Conservation (phyloP, 768 basidiomycete genomes). For the Boletus reticuloceps region DNA sequence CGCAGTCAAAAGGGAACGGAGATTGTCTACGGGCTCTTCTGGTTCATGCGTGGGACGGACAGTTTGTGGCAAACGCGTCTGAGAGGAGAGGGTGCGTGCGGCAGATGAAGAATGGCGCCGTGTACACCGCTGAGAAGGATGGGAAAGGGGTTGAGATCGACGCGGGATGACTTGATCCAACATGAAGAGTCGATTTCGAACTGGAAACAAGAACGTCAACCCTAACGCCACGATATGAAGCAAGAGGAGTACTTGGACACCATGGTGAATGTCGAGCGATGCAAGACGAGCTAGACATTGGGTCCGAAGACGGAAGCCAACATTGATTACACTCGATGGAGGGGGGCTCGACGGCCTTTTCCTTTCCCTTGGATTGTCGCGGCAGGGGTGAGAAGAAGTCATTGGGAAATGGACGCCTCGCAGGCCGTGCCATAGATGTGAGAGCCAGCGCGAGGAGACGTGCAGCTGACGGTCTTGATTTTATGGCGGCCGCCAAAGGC, state of each 20-base stretch:
- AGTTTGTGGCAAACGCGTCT: slow-evolving; percentile 5
- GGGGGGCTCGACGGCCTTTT: slow-evolving; percentile 35
- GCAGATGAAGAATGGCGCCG: slow-evolving; percentile 25
- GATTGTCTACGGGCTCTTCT: slow-evolving; percentile 4
- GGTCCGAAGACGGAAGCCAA: slow-evolving; percentile 1
- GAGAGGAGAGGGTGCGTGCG: slow-evolving; percentile 14
- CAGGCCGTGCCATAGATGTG: slow-evolving; percentile 28
- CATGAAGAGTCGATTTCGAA: slow-evolving; percentile 36
- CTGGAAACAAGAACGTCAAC: slow-evolving; percentile 18
- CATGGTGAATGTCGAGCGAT: slow-evolving; percentile 45
- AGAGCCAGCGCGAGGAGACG: slow-evolving; percentile 29
- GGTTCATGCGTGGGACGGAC: slow-evolving; percentile 2
- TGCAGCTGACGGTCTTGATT: slow-evolving; percentile 35
- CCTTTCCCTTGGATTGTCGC: slow-evolving; percentile 53
- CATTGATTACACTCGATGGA: slow-evolving; percentile 32
- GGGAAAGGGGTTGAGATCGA: slow-evolving; percentile 17
- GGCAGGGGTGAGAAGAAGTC: slow-evolving; percentile 60
- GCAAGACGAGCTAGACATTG: slow-evolving; percentile 45
- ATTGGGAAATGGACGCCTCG: slow-evolving; percentile 33
- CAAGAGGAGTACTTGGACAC: slow-evolving; percentile 41
- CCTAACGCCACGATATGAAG: background rate
- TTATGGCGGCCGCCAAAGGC: slow-evolving; percentile 53
- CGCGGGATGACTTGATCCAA: slow-evolving; percentile 34
- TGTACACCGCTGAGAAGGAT: slow-evolving; percentile 15
- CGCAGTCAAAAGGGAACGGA: slow-evolving; percentile 21